Conservation (phyloP, 163 green algal species). For the Scenedesmus sp. region DNA sequence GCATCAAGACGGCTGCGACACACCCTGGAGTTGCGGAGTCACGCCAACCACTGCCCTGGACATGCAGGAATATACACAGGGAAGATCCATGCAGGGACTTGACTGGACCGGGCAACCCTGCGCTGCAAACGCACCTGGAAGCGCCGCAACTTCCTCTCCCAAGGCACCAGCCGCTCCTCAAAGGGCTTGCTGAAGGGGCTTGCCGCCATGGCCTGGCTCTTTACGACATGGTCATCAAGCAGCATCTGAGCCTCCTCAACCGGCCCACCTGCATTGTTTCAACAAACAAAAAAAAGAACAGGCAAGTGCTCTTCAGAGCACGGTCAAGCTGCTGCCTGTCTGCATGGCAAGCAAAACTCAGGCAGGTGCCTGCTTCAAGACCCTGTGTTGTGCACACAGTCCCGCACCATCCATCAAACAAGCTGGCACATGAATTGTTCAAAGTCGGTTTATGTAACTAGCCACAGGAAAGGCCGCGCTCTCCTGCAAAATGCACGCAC, state of each 20-base stretch:
- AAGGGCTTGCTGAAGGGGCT: constrained; percentile 83
- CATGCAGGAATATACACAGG: too few species aligned
- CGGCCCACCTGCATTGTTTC: constrained; percentile 70
- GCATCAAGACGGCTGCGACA: neutral
- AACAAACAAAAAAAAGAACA: neutral
- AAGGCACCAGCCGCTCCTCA: constrained; percentile 73
- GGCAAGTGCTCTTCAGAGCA: neutral
- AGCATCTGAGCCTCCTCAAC: constrained; percentile 85
- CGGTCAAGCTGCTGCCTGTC: neutral
- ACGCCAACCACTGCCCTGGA: too few species aligned
- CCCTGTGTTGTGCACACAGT: neutral
- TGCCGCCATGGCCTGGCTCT: constrained; percentile 82
- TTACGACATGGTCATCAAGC: constrained; percentile 86
- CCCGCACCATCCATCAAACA: neutral
- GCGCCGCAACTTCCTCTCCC: constrained; percentile 73
- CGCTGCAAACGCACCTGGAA: constrained; percentile 63
- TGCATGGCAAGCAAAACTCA: neutral
- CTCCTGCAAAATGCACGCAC: neutral
- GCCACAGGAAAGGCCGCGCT: neutral
- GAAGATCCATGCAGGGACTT: neutral
- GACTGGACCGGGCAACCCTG: neutral
- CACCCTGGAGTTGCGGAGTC: neutral
- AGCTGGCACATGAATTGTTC: too few species aligned
- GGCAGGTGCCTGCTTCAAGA: neutral
- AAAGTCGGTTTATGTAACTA: neutral